Evolutionary conservation across 257 asterid genomes (phyloP), one percentile per base, ranked within the genome.

Genomic region (Anisodus acutangulus): DNA sequence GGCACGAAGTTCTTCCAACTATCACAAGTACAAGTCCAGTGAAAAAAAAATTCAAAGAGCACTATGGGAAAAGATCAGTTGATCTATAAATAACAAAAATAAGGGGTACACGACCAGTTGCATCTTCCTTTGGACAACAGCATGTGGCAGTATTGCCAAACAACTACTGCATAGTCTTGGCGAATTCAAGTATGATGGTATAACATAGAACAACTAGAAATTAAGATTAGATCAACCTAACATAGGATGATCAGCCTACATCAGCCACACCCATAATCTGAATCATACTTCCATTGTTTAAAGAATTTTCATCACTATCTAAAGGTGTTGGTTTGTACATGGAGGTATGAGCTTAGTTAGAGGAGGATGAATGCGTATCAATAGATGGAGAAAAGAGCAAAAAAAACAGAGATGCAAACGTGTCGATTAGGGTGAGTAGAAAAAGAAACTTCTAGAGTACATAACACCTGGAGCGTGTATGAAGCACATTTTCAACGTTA

Each of bases 1-100:
- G 1, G 97, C 98, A 49, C 99, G 95, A 35, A 97, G 97, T 86
- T 94, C 99, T 89, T 95, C 99, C 95, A 97, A 85, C 99, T 97
- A 81, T 85, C 90, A 39, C 80, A 74, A 69, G 62, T 13, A 84
- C 54, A 59, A 62, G 37, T 26, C 8, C 64, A 54, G 82, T 78
- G 47, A 78, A 78, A 26, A 13, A 41, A 43, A 53, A 26, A 78
- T 26, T 15, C 82, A 78, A 78, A 76, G 81, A 76, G 64, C 64
- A 78, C 26, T 26, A 26, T 26, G 47, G 17, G 2, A 0, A 76
- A 76, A 76, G 47, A 51, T 51, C 49, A 53, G 11, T 53, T 13
- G 63, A 53, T 78, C 64, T 78, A 78, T 13, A 54, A 78, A 53
- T 3, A 1, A n/a, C 3, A 4, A 53, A 26, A 31, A 53, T 1